phyloP scores from a whole-genome alignment of 306 rosid species.

The Malus asiatica region DNA sequence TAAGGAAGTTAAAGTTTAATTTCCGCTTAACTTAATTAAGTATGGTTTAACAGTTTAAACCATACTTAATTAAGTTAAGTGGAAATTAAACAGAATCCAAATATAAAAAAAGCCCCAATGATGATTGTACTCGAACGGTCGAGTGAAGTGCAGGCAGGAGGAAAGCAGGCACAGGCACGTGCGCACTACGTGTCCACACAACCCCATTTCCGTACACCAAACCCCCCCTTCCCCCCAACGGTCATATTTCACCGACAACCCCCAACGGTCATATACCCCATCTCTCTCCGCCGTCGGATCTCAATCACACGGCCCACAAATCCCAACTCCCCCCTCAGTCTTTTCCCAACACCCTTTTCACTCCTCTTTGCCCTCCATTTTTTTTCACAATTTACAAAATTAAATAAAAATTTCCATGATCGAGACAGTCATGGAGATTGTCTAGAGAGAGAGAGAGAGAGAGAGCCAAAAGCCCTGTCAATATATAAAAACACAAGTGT shows the following conservation, averaged over 20 bases:
- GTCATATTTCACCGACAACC: conserved; percentile 46
- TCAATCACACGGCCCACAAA: conserved; percentile 34
- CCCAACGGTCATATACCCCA: conserved; percentile 69
- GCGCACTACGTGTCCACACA: conserved; percentile 19
- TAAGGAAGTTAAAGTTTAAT: conserved; percentile 6
- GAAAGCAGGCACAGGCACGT: conserved; percentile 34
- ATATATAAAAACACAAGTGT: conserved; percentile 31
- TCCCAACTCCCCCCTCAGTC: neutral
- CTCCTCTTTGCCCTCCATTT: conserved; percentile 15
- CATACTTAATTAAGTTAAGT: neutral
- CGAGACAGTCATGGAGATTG: conserved; percentile 39
- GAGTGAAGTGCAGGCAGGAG: conserved; percentile 34
- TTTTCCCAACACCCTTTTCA: conserved; percentile 19
- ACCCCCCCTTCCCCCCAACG: conserved; percentile 35
- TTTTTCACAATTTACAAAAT: conserved; percentile 32
- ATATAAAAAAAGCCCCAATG: neutral
- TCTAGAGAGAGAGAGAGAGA: conserved; percentile 15
- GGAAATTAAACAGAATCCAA: neutral
- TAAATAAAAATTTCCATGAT: conserved; percentile 31
- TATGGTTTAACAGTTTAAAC: neutral
- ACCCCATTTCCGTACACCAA: conserved; percentile 37
- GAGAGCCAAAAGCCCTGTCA: neutral
- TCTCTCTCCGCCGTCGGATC: conserved; percentile 48
- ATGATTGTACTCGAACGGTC: conserved; percentile 55
- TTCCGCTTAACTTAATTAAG: neutral